phyloP scores from a whole-genome alignment of 2,329 filamentous ascomycete species.

The Pestalotiopsis sp. region DNA sequence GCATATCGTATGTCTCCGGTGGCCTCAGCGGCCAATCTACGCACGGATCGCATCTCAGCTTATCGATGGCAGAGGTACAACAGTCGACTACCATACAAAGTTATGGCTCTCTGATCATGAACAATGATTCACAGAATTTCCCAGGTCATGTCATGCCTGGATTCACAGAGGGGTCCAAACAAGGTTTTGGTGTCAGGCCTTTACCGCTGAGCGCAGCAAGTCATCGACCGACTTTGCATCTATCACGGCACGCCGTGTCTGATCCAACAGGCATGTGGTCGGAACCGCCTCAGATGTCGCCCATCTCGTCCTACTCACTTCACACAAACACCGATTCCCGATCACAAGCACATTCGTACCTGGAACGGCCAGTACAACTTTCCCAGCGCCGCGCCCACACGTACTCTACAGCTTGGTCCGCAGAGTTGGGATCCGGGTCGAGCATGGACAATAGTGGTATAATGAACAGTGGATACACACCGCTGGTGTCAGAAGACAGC shows the following conservation, averaged over 20 bases:
- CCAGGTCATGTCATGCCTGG: background rate
- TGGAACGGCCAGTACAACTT: background rate
- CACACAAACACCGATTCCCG: background rate
- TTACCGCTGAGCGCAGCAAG: background rate
- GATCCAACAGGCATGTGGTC: slow-evolving; percentile 3
- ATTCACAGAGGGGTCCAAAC: background rate
- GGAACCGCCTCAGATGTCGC: slow-evolving; percentile 1
- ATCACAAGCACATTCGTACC: background rate
- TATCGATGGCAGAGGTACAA: background rate
- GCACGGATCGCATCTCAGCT: background rate
- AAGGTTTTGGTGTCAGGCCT: background rate
- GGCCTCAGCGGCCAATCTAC: background rate
- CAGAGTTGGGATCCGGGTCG: background rate
- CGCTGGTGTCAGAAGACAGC: background rate
- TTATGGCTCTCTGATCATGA: background rate
- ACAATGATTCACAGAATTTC: background rate
- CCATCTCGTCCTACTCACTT: background rate
- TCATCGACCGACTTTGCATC: background rate
- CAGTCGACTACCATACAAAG: background rate
- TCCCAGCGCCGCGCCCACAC: background rate
- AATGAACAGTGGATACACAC: background rate
- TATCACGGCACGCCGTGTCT: background rate
- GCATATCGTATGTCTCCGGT: background rate
- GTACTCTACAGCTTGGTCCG: background rate
- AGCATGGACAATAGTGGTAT: background rate